These are phyloP conservation scores for Phaeotremella skinneri DNA, from an alignment of 768 basidiomycete species.

Conservation along the genomic window DNA sequence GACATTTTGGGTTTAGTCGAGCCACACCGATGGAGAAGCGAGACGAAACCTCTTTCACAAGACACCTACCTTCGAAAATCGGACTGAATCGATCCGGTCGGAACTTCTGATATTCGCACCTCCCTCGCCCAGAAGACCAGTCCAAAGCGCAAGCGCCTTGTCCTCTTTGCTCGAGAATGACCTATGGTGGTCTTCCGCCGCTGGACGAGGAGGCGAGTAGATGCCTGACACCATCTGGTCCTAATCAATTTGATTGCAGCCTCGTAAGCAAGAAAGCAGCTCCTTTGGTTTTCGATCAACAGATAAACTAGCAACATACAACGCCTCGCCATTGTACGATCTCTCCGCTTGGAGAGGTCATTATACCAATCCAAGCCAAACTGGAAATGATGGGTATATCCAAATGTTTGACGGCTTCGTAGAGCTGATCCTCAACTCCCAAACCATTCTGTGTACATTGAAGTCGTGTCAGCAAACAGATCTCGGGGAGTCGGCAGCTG, in stretches of 20 bases:
- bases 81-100: constrained; percentile 29
- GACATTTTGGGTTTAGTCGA: too few species aligned
- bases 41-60: background rate
- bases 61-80: constrained; percentile 31
- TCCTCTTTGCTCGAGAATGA: constrained; percentile 22
- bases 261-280: constrained; percentile 14
- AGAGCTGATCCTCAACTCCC: constrained; percentile 66
- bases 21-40: background rate
- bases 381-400: constrained; percentile 42
- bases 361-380: constrained; percentile 41
- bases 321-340: constrained; percentile 34
- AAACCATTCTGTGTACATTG: constrained; percentile 67
- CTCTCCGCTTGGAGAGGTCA: constrained; percentile 34
- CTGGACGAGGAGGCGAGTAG: constrained; percentile 20
- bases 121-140: constrained; percentile 29
- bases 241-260: too few species aligned
- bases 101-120: constrained; percentile 25
- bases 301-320: constrained; percentile 7
- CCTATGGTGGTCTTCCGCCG: constrained; percentile 1
- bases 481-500: too few species aligned
- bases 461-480: constrained; percentile 62
- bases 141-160: constrained; percentile 25
- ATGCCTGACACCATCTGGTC: constrained; percentile 33
- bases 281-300: background rate
- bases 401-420: constrained; percentile 53